A percentile compares a stretch with the other conserved stretches of the same genome.
phyloP scores from a whole-genome alignment of 192 early-diverging fungal genomes.

The Entomortierella parvispora region DNA sequence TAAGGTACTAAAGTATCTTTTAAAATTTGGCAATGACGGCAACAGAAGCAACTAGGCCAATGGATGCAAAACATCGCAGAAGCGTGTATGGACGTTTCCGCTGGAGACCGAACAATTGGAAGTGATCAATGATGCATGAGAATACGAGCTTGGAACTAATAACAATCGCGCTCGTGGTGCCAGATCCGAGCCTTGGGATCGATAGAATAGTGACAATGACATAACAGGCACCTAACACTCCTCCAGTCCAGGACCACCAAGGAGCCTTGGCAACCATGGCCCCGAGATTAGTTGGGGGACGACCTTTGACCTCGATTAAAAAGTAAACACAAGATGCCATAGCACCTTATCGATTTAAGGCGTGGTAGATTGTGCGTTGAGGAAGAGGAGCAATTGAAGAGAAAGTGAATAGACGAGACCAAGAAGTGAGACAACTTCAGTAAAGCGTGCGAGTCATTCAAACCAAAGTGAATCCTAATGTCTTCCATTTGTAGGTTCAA shows the following conservation, averaged over 20 bases:
- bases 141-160: constrained; percentile 59
- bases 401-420: not conserved
- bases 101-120: constrained; percentile 55
- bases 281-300: constrained; percentile 11
- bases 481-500: too few relatives aligned
- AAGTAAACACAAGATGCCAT: constrained; percentile 14
- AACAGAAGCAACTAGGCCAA: constrained; percentile 53
- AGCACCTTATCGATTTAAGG: too few relatives aligned
- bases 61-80: constrained; percentile 54
- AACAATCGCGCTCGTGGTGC: constrained; percentile 55
- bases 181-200: constrained; percentile 57
- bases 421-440: not conserved
- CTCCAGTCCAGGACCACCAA: constrained; percentile 59
- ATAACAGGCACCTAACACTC: constrained; percentile 59
- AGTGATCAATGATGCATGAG: constrained; percentile 62
- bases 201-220: constrained; percentile 59
- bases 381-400: too few relatives aligned
- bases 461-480: too few relatives aligned
- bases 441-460: too few relatives aligned
- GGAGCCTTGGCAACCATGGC: constrained; percentile 33
- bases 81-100: constrained; percentile 48
- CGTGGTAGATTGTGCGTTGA: too few relatives aligned
- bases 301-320: constrained; percentile 18
- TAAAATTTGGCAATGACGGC: constrained; percentile 54
- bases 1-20: too few relatives aligned